Evolutionary conservation across 345 rosid genomes (phyloP).

Genomic region (Murraya paniculata): DNA sequence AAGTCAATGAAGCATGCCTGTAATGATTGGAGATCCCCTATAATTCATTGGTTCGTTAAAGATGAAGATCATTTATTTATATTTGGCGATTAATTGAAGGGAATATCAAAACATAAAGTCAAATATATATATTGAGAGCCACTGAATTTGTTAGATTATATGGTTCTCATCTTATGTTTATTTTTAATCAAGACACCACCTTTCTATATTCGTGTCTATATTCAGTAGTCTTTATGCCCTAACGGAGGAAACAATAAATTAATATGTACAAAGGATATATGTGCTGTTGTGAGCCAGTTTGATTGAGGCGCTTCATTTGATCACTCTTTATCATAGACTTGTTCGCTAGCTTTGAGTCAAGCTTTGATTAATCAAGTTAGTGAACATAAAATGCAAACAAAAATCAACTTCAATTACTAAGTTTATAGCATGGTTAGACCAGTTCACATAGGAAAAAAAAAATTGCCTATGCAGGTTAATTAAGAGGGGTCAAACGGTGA

Average conservation of each 20-base stretch:
- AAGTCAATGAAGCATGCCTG: slow-evolving; percentile 23
- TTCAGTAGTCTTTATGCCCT: no score
- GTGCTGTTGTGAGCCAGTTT: slow-evolving; percentile 4
- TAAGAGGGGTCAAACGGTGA: no score
- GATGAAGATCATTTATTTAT: neutral
- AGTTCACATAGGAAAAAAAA: no score
- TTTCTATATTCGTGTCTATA: no score
- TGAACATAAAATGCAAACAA: neutral
- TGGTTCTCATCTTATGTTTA: no score
- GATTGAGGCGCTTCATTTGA: neutral
- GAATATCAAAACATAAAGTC: neutral
- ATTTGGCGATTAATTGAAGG: neutral
- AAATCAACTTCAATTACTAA: neutral
- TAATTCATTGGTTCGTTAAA: slow-evolving; percentile 22
- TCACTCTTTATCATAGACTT: neutral
- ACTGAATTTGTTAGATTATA: no score
- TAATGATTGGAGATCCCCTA: slow-evolving; percentile 34
- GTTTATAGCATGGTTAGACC: neutral
- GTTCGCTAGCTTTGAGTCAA: neutral
- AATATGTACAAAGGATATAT: neutral
- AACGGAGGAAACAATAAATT: neutral
- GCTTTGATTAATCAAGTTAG: no score
- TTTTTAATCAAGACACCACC: no score
- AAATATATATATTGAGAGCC: neutral
- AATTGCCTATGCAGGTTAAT: no score